A percentile compares a stretch with the other conserved stretches of the same genome.
Evolutionary conservation across 345 rosid genomes (phyloP).

Genomic region (Linum usitatissimum): DNA sequence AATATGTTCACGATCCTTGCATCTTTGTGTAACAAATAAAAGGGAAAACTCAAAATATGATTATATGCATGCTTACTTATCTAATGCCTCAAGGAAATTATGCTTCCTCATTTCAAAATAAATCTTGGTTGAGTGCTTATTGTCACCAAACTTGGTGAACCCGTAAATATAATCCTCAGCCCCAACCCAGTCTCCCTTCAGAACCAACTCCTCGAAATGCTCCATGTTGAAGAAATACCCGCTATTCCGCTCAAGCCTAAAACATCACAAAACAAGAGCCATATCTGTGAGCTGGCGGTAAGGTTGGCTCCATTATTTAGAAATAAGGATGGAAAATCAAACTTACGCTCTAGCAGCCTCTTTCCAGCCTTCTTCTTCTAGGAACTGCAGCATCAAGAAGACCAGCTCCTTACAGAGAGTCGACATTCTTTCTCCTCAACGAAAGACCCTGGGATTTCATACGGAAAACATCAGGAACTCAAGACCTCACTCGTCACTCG

Average conservation of each 20-base stretch:
- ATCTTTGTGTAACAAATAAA: neutral
- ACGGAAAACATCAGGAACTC: neutral
- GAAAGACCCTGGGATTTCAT: too few relatives aligned
- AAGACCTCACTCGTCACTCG: neutral
- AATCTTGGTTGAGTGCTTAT: conserved; percentile 26
- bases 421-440: conserved; percentile 18
- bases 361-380: conserved; percentile 30
- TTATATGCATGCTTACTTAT: conserved; percentile 19
- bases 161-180: conserved; percentile 26
- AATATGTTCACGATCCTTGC: neutral
- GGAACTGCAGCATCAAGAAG: conserved; percentile 33
- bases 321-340: neutral
- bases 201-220: conserved; percentile 27
- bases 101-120: conserved; percentile 37
- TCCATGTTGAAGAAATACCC: conserved; percentile 28
- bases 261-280: neutral
- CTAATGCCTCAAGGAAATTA: conserved; percentile 35
- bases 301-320: too few relatives aligned
- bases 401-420: conserved; percentile 24
- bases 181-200: conserved; percentile 22
- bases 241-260: conserved; percentile 30
- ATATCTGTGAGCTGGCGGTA: neutral
- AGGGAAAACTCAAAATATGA: neutral
- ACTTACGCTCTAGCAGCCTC: conserved; percentile 25
- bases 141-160: conserved; percentile 22